Conservation (phyloP, 371 early-diverging fungal species). For the Apophysomyces variabilis region DNA sequence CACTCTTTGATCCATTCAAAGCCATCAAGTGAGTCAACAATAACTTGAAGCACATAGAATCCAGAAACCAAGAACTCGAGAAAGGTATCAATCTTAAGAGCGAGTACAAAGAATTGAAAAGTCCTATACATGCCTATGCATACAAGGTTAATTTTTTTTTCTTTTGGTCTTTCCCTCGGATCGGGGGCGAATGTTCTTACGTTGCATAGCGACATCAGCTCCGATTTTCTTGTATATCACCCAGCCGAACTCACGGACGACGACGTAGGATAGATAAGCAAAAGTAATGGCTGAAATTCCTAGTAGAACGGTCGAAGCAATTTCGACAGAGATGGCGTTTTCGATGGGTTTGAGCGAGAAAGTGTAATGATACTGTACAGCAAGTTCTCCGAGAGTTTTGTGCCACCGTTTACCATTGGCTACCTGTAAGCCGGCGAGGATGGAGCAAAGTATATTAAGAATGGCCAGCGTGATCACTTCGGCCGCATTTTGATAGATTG, state of each 20-base stretch:
- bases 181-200: constrained; percentile 25
- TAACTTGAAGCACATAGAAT: constrained; percentile 36
- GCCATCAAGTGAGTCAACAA: not conserved
- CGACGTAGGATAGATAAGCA: constrained; percentile 41
- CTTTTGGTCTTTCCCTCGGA: too few relatives aligned
- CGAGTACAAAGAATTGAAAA: constrained; percentile 43
- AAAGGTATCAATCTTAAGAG: constrained; percentile 41
- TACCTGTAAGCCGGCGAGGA: constrained; percentile 45
- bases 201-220: constrained; percentile 47
- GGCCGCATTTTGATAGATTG: constrained; percentile 44
- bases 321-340: constrained; percentile 44
- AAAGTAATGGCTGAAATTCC: constrained; percentile 37
- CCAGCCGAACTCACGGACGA: constrained; percentile 53
- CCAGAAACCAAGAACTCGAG: constrained; percentile 37
- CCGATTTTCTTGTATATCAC: constrained; percentile 57
- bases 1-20: constrained; percentile 21
- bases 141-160: too few relatives aligned
- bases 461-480: constrained; percentile 45
- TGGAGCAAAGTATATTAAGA: constrained; percentile 41
- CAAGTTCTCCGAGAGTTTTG: constrained; percentile 18
- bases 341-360: constrained; percentile 26
- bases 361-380: constrained; percentile 11
- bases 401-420: constrained; percentile 44
- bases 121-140: constrained; percentile 49
- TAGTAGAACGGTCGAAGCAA: constrained; percentile 37